A percentile compares a stretch with the other conserved stretches of the same genome.
These are phyloP conservation scores for Ceratocystis ficicola DNA, from an alignment of 2,329 filamentous ascomycete species.

Conservation along the genomic window DNA sequence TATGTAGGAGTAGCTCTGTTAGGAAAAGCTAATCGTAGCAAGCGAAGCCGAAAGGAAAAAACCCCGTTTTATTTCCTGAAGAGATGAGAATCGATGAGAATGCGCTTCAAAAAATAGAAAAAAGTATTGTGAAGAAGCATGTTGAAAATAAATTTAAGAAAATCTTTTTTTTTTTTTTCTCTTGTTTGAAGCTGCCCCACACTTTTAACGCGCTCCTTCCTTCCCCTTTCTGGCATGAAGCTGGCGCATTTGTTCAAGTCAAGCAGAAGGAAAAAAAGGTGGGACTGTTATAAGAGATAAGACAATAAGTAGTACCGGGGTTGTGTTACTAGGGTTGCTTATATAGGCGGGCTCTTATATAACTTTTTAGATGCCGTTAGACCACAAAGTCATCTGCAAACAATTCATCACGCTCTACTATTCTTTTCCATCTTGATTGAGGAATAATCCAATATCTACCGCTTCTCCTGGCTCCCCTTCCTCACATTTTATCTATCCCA, in stretches of 20 bases:
- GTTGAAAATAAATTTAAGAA: no score
- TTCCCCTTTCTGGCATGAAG: not conserved
- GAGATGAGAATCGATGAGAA: no score
- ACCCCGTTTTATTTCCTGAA: no score
- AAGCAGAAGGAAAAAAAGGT: not conserved
- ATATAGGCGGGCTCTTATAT: not conserved
- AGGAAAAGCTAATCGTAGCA: no score
- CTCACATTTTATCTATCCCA: not conserved
- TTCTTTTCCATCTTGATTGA: not conserved
- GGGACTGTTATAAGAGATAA: not conserved
- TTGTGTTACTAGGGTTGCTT: not conserved
- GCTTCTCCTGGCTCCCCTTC: not conserved
- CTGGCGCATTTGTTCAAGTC: not conserved
- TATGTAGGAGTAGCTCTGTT: no score
- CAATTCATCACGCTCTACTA: not conserved
- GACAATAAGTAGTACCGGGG: not conserved
- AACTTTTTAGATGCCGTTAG: not conserved
- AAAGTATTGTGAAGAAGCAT: no score
- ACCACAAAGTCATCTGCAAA: not conserved
- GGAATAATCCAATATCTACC: no score
- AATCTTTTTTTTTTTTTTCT: constrained; percentile 6
- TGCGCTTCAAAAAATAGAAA: no score
- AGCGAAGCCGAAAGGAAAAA: no score
- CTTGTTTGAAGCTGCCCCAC: constrained; percentile 10
- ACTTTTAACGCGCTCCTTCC: not conserved